A percentile compares a stretch with the other conserved stretches of the same genome.
Conservation (phyloP, 345 rosid genomes). For the Capsella bursapastoris region DNA sequence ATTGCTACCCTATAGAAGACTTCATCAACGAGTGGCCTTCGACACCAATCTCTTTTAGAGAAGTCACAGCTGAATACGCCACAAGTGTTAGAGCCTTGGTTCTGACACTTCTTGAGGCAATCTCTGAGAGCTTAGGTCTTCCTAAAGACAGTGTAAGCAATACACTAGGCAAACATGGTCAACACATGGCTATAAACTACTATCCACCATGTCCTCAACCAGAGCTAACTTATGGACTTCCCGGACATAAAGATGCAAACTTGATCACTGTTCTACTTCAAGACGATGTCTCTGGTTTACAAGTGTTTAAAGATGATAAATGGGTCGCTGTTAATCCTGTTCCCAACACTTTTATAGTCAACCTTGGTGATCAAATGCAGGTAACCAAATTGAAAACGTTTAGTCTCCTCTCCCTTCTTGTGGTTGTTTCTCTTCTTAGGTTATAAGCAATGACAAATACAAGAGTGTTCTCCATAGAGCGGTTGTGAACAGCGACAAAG, state of each 20-base stretch:
- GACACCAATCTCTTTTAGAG: conserved; percentile 69
- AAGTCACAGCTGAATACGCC: conserved; percentile 62
- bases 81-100: conserved; percentile 54
- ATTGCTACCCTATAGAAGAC: conserved; percentile 70
- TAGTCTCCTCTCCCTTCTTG: background rate
- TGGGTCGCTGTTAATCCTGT: conserved; percentile 75
- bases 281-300: conserved; percentile 74
- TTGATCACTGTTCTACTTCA: conserved; percentile 75
- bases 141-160: conserved; percentile 47
- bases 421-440: conserved; percentile 39
- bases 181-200: conserved; percentile 85
- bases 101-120: conserved; percentile 63
- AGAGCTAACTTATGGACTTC: conserved; percentile 71
- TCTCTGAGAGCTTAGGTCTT: conserved; percentile 79
- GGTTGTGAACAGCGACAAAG: conserved; percentile 50
- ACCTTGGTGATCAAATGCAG: conserved; percentile 83
- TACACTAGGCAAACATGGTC: conserved; percentile 60
- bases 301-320: conserved; percentile 60
- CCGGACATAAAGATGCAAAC: conserved; percentile 75
- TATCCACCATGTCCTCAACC: conserved; percentile 84
- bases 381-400: conserved; percentile 22
- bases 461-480: conserved; percentile 69
- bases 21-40: conserved; percentile 77
- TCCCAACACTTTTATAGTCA: conserved; percentile 68
- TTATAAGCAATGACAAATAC: conserved; percentile 57